These are phyloP conservation scores for Fragaria vesca DNA, from an alignment of 306 rosid species.

Conservation along the genomic window DNA sequence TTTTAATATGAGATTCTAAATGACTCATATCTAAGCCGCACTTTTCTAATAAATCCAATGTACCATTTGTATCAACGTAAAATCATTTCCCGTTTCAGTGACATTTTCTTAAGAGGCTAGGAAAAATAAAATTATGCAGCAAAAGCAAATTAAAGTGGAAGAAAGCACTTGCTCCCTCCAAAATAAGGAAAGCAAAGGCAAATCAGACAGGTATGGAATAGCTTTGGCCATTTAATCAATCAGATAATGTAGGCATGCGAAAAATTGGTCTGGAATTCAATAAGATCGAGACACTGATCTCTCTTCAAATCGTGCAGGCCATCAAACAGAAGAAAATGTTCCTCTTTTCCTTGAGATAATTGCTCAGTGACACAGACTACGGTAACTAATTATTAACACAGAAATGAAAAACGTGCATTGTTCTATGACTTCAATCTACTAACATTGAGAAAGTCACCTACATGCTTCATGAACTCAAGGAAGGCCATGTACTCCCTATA, in stretches of 20 bases:
- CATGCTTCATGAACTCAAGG: constrained; percentile 12
- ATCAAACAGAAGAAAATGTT: not conserved
- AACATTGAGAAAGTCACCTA: not conserved
- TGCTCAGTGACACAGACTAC: too few relatives aligned
- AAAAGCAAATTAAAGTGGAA: not conserved
- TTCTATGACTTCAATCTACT: not conserved
- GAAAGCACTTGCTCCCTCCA: not conserved
- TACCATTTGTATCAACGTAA: too few relatives aligned
- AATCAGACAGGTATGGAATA: not conserved
- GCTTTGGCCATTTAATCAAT: not conserved
- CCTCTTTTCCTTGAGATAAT: not conserved
- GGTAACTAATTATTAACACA: not conserved
- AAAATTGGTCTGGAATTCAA: not conserved
- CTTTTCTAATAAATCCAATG: too few relatives aligned
- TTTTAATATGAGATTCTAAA: too few relatives aligned
- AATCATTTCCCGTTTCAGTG: too few relatives aligned
- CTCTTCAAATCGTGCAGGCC: not conserved
- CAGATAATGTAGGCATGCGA: not conserved
- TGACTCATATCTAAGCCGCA: too few relatives aligned
- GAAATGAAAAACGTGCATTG: not conserved
- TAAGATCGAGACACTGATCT: not conserved
- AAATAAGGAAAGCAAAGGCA: not conserved
- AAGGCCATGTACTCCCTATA: constrained; percentile 22
- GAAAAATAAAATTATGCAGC: not conserved
- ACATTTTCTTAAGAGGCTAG: too few relatives aligned